Evolutionary conservation across 192 early-diverging fungal genomes (phyloP).

Genomic region (Coemansia sp.): DNA sequence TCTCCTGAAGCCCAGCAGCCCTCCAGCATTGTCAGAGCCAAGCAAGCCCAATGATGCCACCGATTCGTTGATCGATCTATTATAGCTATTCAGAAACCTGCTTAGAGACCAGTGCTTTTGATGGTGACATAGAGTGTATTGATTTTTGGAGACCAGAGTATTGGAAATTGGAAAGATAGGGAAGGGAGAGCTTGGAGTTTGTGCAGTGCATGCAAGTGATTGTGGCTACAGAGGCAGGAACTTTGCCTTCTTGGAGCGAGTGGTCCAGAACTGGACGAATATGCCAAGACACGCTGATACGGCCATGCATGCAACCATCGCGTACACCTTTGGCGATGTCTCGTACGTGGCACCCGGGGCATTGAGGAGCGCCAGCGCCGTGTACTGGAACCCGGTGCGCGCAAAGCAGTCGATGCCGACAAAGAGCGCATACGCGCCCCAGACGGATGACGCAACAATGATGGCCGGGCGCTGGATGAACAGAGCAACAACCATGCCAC

Average conservation of each 20-base stretch:
- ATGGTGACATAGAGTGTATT: too few relatives aligned
- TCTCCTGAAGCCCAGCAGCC: neutral
- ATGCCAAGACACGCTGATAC: slow-evolving; percentile 65
- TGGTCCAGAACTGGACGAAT: slow-evolving; percentile 64
- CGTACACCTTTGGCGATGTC: slow-evolving; percentile 61
- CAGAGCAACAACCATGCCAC: slow-evolving; percentile 65
- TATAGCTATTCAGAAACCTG: neutral
- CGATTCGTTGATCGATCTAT: slow-evolving; percentile 4
- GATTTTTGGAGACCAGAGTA: too few relatives aligned
- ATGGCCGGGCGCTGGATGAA: slow-evolving; percentile 66
- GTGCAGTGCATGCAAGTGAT: neutral
- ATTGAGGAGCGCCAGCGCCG: slow-evolving; percentile 60
- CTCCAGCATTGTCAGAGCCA: neutral
- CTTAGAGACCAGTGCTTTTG: too few relatives aligned
- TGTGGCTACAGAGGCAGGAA: slow-evolving; percentile 17
- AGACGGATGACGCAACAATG: slow-evolving; percentile 70
- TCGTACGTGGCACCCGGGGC: slow-evolving; percentile 52
- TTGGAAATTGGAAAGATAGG: too few relatives aligned
- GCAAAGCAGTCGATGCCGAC: slow-evolving; percentile 82
- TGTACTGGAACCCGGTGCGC: slow-evolving; percentile 69
- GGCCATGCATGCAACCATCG: slow-evolving; percentile 71
- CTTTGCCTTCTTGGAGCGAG: slow-evolving; percentile 34
- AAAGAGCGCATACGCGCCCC: slow-evolving; percentile 78
- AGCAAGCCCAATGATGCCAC: slow-evolving; percentile 7
- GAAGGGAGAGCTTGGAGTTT: too few relatives aligned